Base-by-base conservation (phyloP, 1,139 yeast species). In the Diutina ranongensis region DNA sequence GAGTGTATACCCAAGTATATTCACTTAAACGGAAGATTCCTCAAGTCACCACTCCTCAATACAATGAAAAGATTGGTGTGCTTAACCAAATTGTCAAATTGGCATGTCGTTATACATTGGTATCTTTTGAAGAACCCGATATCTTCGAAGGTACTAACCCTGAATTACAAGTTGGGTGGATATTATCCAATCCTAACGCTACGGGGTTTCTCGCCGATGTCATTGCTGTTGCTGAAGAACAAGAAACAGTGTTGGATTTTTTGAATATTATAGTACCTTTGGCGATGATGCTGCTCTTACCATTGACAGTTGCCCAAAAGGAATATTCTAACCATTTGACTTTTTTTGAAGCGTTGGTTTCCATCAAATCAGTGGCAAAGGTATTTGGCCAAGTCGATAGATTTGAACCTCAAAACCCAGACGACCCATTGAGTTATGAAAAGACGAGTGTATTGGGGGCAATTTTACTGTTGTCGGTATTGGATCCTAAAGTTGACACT, bases 361-460 rank as follows among this genome's bases (percentile, higher is more conserved):
- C 71, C 20, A 71, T 76, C 49, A 85, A 83, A 55, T 65, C 71
- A 1, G 81, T 83, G 19, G 86, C 94, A 1, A 65, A 76, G 0
- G 58, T 72, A 1, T 73, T 88, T 51, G 70, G 86, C 1, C 66
- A 74, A 49, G 62, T 82, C 27, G 74, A 75, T 45, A 73, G 74
- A 0, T 84, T 81, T 50, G 64, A 63, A 47, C 78, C 78, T 42
- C 66, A 68, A 36, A 65, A 59, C 45, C 46, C 46, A n/a, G 57
- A 65, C 21, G 69, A 83, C 1, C 64, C 72, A 12, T 58, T 69
- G 34, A 72, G 73, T 44, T 74, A 74, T 52, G 94, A 84, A 55
- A 64, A 65, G 27, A 67, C 68, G 33, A 78, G 95, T 0, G 60
- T 86, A 12, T 63, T 89, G 48, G 97, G 97, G 2, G 85, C 95